phyloP scores from a whole-genome alignment of 495 filamentous ascomycete species.

The Daldinia concentrica region DNA sequence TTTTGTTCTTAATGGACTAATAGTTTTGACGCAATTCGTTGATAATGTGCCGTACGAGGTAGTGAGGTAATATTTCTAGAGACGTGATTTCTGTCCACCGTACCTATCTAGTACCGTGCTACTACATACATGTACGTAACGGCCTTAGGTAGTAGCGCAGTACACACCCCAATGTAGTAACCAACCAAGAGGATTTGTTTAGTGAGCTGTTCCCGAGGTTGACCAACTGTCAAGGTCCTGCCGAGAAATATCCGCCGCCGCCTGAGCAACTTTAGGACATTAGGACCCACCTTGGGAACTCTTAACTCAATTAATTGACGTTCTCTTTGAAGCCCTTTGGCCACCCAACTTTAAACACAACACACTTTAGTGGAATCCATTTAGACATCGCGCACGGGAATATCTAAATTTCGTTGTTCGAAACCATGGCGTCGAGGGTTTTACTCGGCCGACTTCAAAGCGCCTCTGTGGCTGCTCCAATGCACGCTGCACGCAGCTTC shows the following conservation, averaged over 20 bases:
- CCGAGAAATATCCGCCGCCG: conserved; percentile 42
- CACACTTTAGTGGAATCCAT: background rate
- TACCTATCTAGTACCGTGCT: no score
- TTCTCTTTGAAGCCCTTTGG: conserved; percentile 24
- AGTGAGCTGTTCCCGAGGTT: conserved; percentile 9
- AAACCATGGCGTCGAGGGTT: conserved; percentile 59
- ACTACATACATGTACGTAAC: no score
- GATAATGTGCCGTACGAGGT: background rate
- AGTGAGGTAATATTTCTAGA: background rate
- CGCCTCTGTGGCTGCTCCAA: conserved; percentile 38
- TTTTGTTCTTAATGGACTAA: background rate
- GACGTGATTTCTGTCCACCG: no score
- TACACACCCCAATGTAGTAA: background rate
- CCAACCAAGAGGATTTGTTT: background rate
- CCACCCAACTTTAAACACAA: conserved; percentile 18
- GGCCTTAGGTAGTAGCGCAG: background rate
- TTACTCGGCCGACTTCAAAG: conserved; percentile 50
- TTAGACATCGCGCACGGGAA: conserved; percentile 9
- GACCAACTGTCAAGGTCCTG: conserved; percentile 17
- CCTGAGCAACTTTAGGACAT: background rate
- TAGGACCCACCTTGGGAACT: conserved; percentile 22
- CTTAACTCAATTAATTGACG: conserved; percentile 25
- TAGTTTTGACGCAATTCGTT: background rate
- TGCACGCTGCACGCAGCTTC: conserved; percentile 49
- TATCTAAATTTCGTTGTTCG: background rate